Evolutionary conservation across 179 eudicot species (phyloP).

Genomic region (Heliamphora pulchella): DNA sequence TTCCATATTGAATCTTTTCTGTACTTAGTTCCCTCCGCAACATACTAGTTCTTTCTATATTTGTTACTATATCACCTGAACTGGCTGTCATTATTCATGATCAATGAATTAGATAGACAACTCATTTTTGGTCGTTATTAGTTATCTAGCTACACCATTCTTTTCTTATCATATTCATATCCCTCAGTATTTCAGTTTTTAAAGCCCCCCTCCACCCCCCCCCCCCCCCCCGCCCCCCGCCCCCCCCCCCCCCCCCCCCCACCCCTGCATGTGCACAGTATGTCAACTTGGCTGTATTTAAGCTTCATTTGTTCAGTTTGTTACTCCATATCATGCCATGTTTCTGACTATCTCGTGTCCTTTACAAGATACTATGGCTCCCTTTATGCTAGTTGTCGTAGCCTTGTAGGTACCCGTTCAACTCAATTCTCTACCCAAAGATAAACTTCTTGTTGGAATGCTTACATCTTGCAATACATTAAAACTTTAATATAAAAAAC

Average conservation of each 20-base stretch:
- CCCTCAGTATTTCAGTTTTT: too few species aligned
- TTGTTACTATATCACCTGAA: background rate
- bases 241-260: too few species aligned
- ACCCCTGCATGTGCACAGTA: too few species aligned
- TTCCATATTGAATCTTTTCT: background rate
- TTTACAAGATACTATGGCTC: background rate
- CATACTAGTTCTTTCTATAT: constrained; percentile 3
- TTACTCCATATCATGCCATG: background rate
- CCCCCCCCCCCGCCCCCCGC: too few species aligned
- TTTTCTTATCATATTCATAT: background rate
- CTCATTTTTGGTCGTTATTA: background rate
- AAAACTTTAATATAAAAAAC: background rate
- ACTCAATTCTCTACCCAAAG: background rate
- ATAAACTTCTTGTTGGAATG: too few species aligned
- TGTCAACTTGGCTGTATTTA: background rate
- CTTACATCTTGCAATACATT: background rate
- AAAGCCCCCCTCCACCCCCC: too few species aligned
- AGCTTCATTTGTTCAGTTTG: background rate
- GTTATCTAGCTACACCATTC: background rate
- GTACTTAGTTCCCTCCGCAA: background rate
- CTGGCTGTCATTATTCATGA: background rate
- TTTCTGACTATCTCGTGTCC: background rate
- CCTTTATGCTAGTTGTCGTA: background rate
- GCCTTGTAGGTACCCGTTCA: background rate
- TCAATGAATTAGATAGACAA: background rate